phyloP scores from a whole-genome alignment of 106 monocot genomes.

The Phalaenopsis equestris region DNA sequence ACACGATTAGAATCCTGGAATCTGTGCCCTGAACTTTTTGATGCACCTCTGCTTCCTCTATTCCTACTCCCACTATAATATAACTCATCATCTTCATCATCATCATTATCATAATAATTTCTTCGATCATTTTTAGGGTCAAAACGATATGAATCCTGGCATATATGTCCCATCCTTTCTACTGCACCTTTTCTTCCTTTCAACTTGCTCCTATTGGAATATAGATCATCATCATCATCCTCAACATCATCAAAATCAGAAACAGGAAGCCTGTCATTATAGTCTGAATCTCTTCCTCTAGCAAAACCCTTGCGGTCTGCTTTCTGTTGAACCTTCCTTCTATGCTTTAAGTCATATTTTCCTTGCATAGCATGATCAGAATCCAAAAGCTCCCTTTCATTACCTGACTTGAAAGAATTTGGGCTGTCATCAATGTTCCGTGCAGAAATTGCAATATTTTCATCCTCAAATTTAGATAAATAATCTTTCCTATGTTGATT shows the following conservation, averaged over 20 bases:
- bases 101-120: constrained; percentile 10
- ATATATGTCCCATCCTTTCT: neutral
- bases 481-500: constrained; percentile 4
- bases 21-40: neutral
- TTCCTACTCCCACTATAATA: neutral
- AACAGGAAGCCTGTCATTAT: constrained; percentile 11
- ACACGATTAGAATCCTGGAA: neutral
- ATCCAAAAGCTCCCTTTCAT: constrained; percentile 16
- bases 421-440: constrained; percentile 12
- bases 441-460: constrained; percentile 21
- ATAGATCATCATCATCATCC: constrained; percentile 15
- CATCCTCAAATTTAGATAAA: constrained; percentile 31
- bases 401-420: constrained; percentile 26
- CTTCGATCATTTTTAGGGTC: constrained; percentile 11
- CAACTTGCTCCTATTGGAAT: constrained; percentile 1
- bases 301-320: constrained; percentile 2
- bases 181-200: neutral
- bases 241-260: constrained; percentile 18
- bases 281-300: constrained; percentile 13
- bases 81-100: neutral
- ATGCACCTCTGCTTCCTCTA: neutral
- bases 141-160: neutral
- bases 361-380: constrained; percentile 31
- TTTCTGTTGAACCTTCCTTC: constrained; percentile 12
- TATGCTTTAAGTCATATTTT: constrained; percentile 16